Base-by-base conservation (phyloP, 306 rosid species). In the Begonia masoniana region DNA sequence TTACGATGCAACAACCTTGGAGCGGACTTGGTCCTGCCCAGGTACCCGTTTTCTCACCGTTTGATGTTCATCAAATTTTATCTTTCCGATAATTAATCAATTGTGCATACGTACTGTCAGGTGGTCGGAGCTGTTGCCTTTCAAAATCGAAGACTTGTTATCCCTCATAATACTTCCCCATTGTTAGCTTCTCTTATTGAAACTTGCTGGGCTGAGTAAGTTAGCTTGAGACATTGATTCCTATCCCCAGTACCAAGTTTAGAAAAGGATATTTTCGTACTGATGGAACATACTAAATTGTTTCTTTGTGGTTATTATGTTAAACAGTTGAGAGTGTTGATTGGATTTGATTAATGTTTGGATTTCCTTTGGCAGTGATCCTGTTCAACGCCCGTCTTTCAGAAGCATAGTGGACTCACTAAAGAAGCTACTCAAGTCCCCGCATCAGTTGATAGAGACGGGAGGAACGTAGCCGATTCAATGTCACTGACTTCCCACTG, bases 141-240 rank as follows among this genome's bases (percentile, higher is more conserved):
- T 74, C 99, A 91, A 70, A 91, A 86, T 56, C 68, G 99, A 73
- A 83, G 70, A 75, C 99, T 81, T 52, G 50, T 65, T 42, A 74
- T 91, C 61, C 99, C 99, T 51, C 61, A 76, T 0, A 83, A 71
- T 60, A 70, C 88, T 48, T 82, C 99, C 48, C 82, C 99, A 4
- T 50, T 65, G 58, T 49, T 91, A 78, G 67, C 79, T 70, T 79
- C 96, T 46, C 94, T 91, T 54, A 83, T 86, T 72, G 99, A 83
- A 68, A 73, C 96, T 64, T 91, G 99, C 79, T 91, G 99, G 99
- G 94, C 80, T 1, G 84, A 83, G 99, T 91, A 81, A 76, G 99
- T 71, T 19, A 41, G 9, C 65, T 13, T 31, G 8, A 2, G 24
- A 21, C 24, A 21, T 21, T 21, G 24, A 21, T 21, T 21, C 24